Evolutionary conservation across 2,329 filamentous ascomycete species (phyloP).

Genomic region (Laburnicola sp.): DNA sequence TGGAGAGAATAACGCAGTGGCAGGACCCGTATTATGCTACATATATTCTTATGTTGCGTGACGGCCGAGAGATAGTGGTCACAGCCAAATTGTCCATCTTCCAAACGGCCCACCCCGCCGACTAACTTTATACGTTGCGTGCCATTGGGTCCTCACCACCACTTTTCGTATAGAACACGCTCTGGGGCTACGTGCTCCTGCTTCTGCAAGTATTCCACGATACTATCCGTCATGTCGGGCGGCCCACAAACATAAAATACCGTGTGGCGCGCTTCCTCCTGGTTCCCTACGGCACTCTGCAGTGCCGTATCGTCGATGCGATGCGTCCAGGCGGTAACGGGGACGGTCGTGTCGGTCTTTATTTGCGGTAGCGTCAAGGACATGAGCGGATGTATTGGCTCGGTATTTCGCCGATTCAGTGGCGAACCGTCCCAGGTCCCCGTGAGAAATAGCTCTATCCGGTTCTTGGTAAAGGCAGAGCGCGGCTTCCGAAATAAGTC

Average conservation of each 20-base stretch:
- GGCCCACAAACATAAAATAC: slow-evolving; percentile 56
- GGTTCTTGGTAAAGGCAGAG: slow-evolving; percentile 30
- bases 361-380: slow-evolving; percentile 36
- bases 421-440: slow-evolving; percentile 34
- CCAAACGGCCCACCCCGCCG: too few species aligned
- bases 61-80: too few species aligned
- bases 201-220: slow-evolving; percentile 46
- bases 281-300: slow-evolving; percentile 43
- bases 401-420: slow-evolving; percentile 28
- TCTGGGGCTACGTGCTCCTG: slow-evolving; percentile 45
- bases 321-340: slow-evolving; percentile 36
- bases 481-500: slow-evolving; percentile 36
- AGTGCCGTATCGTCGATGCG: slow-evolving; percentile 46
- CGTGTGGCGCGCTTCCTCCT: slow-evolving; percentile 41
- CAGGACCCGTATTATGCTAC: too few species aligned
- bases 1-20: too few species aligned
- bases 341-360: slow-evolving; percentile 34
- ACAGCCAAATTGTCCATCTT: too few species aligned
- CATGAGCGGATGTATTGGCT: slow-evolving; percentile 39
- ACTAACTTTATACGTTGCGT: not conserved
- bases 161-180: slow-evolving; percentile 55
- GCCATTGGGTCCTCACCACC: slow-evolving; percentile 47
- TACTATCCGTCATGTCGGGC: slow-evolving; percentile 52
- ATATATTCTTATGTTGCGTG: too few species aligned
- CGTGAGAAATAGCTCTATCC: slow-evolving; percentile 44